Evolutionary conservation across 768 basidiomycete species (phyloP), one percentile per base, ranked within the genome.

Genomic region (Boletus coccyginus): DNA sequence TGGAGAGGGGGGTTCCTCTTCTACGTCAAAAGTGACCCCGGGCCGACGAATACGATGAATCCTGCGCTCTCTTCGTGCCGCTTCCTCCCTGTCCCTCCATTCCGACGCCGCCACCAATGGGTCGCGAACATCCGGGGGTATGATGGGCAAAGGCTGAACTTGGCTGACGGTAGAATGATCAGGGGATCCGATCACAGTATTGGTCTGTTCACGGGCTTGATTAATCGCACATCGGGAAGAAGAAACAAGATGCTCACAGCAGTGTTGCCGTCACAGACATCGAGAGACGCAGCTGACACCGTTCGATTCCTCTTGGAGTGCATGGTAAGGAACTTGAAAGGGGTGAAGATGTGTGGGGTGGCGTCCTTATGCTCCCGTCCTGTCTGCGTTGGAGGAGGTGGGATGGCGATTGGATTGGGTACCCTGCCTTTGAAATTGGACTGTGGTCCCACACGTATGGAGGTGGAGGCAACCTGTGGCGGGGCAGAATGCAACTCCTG

Each of bases 181-280:
- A 6, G 90, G 90, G 4, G 87, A 88, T 16, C 87, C 88, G 29
- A 91, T 69, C 43, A 88, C 81, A 29, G 90, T 90, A 62, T 84
- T 91, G 16, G 84, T 71, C 86, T 87, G 38, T 46, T 42, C 5
- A 62, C 12, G 50, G 48, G 39, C 46, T 52, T 46, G 14, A 52
- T 62, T 27, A 58, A 33, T 46, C 36, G 21, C 19, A 41, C 21
- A 3, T 55, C 7, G 24, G 24, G 32, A 35, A 31, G 12, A 42
- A 4, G 17, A 13, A 24, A 50, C 4, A n/a, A 27, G 10, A 39
- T 36, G 65, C 87, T 71, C 70, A 92, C 90, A 47, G 87, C 86
- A 52, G 88, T 90, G 32, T 71, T 73, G 38, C 90, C 90, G 64
- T 91, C 84, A 61, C 84, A 80, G 27, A 88, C 90, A 67, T 92